Base-by-base conservation (phyloP, 805 yeast species). In the Tetrapisispora phaffii region DNA sequence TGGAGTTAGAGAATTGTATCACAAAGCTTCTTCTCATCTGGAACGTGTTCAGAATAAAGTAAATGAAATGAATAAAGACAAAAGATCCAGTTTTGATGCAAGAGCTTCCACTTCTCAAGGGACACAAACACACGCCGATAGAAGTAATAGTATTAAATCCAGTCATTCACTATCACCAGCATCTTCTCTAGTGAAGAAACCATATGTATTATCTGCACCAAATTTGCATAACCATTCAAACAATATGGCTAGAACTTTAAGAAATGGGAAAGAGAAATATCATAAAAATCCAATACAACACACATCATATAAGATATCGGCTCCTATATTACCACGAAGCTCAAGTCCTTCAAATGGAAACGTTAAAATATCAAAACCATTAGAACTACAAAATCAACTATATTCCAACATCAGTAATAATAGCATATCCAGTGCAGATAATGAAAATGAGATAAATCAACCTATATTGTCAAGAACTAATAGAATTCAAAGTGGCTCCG, bases 21-120 rank as follows among this genome's bases (percentile, higher is more conserved):
- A 57, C 54, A 50, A 64, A 56, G 58, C 68, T 45, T 15, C 70
- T 29, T 67, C 59, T 12, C 74, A 74, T 54, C 44, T 71, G 43
- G 73, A 67, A 2, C 56, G 75, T 41, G 58, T 64, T 1, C 55
- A 56, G 38, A 45, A 44, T 9, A 39, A 62, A 10, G 54, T 53
- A 32, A 45, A 40, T 6, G 56, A 52, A 7, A 47, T 39, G 7
- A 31, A 19, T 20, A 26, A 32, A 19, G 19, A 13, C 1, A 37
- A 13, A 15, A 12, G 20, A 22, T 15, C 28, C 24, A 22, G 26
- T n/a, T 12, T 17, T 16, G 44, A 28, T 7, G 34, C 50, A 17
- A 15, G 13, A 8, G 3, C 20, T 20, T 19, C n/a, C 2, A 41
- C 50, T 17, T 49, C 54, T 35, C 33, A 42, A 50, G 2, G 56